Base-by-base conservation (phyloP, 306 rosid genomes). In the Cucurbita maxima region DNA sequence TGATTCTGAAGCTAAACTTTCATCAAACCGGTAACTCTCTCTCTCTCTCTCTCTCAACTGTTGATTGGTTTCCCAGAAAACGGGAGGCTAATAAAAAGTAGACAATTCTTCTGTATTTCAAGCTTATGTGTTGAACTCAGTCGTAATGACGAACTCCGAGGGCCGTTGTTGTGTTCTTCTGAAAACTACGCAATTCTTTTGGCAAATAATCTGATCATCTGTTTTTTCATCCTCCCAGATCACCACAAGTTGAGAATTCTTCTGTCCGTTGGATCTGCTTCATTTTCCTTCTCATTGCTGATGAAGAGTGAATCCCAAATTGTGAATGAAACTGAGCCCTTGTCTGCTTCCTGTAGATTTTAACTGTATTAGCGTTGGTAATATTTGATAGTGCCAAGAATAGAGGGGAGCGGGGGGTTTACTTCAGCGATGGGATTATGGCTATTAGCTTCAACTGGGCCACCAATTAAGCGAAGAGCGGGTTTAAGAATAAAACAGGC, bases 401-500 rank as follows among this genome's bases (percentile, higher is more conserved):
- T 5, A 37, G 58, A 69, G 37, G 5, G 41, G 73, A 58, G 43
- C 15, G 55, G 40, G 41, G 72, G 57, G 25, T 22, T 19, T 71
- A 44, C 57, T 76, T 67, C 63, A 67, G 92, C 79, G 58, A 93
- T 88, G 98, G 79, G 71, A 64, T 71, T 82, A 77, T 58, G 83
- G 80, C 83, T 82, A 44, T 77, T 83, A 59, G 79, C 78, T 82
- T 75, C 93, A 72, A 83, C 85, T 61, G 90, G 86, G 52, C 93
- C 93, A 72, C 90, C 89, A 51, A 81, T 88, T 55, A 88, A 87
- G 41, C 85, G 87, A 79, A 77, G 97, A 83, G 96, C 89, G 1
- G 96, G 97, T 69, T 79, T 88, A 71, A 63, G 87, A 58, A 87
- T 93, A 79, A 90, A 90, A 68, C 96, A 93, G 82, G 96, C 98